Evolutionary conservation across 768 basidiomycete genomes (phyloP).

Genomic region (Lactarius hatsudake): DNA sequence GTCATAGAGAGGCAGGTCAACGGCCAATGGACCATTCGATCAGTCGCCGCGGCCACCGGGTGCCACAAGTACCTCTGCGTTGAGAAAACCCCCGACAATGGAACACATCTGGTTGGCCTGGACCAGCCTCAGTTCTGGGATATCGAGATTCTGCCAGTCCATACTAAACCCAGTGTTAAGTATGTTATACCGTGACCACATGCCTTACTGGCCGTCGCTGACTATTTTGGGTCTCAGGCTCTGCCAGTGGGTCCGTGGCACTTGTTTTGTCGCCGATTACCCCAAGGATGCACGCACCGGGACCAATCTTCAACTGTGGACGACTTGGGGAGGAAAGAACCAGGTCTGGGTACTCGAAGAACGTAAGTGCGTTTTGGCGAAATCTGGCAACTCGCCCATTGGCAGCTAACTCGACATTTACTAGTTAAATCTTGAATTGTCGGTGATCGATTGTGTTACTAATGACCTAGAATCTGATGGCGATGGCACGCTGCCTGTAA

Average conservation of each 20-base stretch:
- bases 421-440: too few relatives aligned
- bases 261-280: not conserved
- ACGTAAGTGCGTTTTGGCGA: not conserved
- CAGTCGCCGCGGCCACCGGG: not conserved
- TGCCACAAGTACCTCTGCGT: not conserved
- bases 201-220: too few relatives aligned
- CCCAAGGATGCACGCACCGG: not conserved
- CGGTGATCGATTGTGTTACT: too few relatives aligned
- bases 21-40: not conserved
- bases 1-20: not conserved
- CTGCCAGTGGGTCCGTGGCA: not conserved
- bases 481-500: too few relatives aligned
- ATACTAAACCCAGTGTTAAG: not conserved
- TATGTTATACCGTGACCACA: not conserved
- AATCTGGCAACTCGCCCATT: too few relatives aligned
- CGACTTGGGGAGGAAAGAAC: not conserved
- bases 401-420: too few relatives aligned
- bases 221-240: not conserved
- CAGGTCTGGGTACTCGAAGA: conserved; percentile 2
- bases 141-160: not conserved
- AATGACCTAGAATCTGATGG: too few relatives aligned
- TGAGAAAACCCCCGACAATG: not conserved
- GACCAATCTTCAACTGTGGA: not conserved
- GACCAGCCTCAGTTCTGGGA: not conserved
- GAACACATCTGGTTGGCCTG: not conserved